Evolutionary conservation across 352 stramenopile genomes (phyloP).

Genomic region (Globisporangium viniferum): DNA sequence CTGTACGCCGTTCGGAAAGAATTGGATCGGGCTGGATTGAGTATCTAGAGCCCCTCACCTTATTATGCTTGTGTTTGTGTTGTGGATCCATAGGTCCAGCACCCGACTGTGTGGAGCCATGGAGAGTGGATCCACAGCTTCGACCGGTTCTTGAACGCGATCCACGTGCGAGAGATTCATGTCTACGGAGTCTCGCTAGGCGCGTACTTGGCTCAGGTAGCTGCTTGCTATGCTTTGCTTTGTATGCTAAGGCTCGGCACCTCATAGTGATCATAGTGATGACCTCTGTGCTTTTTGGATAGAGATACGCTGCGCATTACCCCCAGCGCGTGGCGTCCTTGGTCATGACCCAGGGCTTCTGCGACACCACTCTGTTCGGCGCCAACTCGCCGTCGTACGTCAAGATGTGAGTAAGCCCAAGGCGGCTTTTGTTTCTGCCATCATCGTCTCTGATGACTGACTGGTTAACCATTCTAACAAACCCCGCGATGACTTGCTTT

Average conservation of each 20-base stretch:
- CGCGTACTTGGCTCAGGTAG: slow-evolving; percentile 67
- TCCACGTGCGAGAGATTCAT: slow-evolving; percentile 54
- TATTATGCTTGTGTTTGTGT: neutral
- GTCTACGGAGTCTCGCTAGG: slow-evolving; percentile 70
- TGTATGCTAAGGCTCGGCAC: neutral
- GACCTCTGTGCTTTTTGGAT: neutral
- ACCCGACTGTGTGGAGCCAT: slow-evolving; percentile 72
- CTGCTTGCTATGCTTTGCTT: neutral
- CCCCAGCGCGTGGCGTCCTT: slow-evolving; percentile 57
- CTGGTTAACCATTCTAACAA: neutral
- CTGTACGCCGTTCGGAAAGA: slow-evolving; percentile 20
- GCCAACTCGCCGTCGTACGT: slow-evolving; percentile 39
- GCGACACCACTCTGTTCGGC: slow-evolving; percentile 42
- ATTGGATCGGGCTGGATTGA: neutral
- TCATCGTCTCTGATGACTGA: neutral
- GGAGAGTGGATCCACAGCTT: slow-evolving; percentile 84
- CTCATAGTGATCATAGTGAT: neutral
- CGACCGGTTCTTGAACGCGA: slow-evolving; percentile 68
- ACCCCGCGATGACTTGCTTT: neutral
- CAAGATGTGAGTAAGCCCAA: slow-evolving; percentile 36
- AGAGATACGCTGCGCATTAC: slow-evolving; percentile 63
- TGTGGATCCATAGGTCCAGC: slow-evolving; percentile 37
- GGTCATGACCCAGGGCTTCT: slow-evolving; percentile 64
- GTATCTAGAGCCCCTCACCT: neutral
- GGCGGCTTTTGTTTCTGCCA: neutral